Evolutionary conservation across 78 protist species (phyloP).

Genomic region (Dictyostelium capitatum): DNA sequence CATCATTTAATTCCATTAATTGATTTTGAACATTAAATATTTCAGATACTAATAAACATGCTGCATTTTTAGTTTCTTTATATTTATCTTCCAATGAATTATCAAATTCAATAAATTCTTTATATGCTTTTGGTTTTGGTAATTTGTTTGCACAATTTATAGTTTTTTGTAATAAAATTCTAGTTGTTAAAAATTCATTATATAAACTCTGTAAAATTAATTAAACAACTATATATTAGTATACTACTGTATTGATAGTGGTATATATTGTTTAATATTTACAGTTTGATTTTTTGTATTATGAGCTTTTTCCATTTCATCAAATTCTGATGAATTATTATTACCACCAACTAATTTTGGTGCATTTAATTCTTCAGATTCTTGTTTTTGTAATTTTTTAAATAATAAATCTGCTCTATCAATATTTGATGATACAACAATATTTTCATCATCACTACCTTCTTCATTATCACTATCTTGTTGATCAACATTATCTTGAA

Average conservation of each 20-base stretch:
- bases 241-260: not conserved
- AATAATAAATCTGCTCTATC: slow-evolving; percentile 46
- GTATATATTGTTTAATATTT: not conserved
- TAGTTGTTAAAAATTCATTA: slow-evolving; percentile 53
- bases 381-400: slow-evolving; percentile 32
- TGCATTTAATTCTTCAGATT: not conserved
- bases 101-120: slow-evolving; percentile 1
- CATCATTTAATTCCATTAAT: slow-evolving; percentile 23
- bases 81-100: not conserved
- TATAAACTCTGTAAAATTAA: not conserved
- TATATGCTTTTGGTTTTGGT: slow-evolving; percentile 54
- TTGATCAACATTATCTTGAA: not conserved
- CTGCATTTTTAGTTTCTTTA: not conserved
- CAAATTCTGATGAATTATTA: slow-evolving; percentile 12
- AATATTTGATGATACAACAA: slow-evolving; percentile 19
- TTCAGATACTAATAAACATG: slow-evolving; percentile 1
- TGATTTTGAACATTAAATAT: slow-evolving; percentile 33
- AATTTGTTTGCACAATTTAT: slow-evolving; percentile 28
- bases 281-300: slow-evolving; percentile 58
- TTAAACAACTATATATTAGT: not conserved
- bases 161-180: slow-evolving; percentile 57
- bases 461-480: slow-evolving; percentile 23
- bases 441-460: not conserved
- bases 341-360: slow-evolving; percentile 11
- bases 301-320: slow-evolving; percentile 55